These are phyloP conservation scores for Pseudocercospora macadamiae DNA, from an alignment of 2,329 filamentous ascomycete species.

Conservation along the genomic window DNA sequence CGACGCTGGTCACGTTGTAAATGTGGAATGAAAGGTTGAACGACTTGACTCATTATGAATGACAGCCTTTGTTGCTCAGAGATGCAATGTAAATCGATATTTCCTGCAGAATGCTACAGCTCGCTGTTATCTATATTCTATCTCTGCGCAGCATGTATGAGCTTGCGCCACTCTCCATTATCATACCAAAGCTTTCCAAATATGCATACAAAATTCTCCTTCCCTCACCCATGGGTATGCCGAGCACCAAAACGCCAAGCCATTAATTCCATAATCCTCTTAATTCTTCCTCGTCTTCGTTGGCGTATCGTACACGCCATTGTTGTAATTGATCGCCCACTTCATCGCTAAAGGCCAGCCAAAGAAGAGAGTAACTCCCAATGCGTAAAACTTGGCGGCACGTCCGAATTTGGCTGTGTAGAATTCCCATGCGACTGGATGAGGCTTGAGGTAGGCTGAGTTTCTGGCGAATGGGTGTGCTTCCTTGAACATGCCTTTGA, in stretches of 20 bases:
- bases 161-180: no score
- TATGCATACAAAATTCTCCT: neutral
- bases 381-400: constrained; percentile 11
- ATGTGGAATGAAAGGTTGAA: constrained; percentile 17
- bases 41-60: no score
- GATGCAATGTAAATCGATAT: no score
- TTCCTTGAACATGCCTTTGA: constrained; percentile 18
- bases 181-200: neutral
- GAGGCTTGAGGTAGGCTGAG: constrained; percentile 13
- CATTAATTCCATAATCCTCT: neutral
- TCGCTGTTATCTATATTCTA: no score
- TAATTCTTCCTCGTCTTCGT: constrained; percentile 2
- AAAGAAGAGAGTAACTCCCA: constrained; percentile 15
- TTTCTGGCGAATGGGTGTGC: constrained; percentile 16
- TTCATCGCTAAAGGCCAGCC: constrained; percentile 24
- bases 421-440: constrained; percentile 19
- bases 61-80: neutral
- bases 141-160: no score
- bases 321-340: constrained; percentile 13
- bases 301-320: constrained; percentile 18
- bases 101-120: no score
- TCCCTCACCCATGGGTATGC: neutral
- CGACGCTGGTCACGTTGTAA: constrained; percentile 29
- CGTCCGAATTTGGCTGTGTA: constrained; percentile 15
- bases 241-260: neutral